These are phyloP conservation scores for Phytophthora pini DNA, from an alignment of 352 stramenopile species.

Conservation along the genomic window DNA sequence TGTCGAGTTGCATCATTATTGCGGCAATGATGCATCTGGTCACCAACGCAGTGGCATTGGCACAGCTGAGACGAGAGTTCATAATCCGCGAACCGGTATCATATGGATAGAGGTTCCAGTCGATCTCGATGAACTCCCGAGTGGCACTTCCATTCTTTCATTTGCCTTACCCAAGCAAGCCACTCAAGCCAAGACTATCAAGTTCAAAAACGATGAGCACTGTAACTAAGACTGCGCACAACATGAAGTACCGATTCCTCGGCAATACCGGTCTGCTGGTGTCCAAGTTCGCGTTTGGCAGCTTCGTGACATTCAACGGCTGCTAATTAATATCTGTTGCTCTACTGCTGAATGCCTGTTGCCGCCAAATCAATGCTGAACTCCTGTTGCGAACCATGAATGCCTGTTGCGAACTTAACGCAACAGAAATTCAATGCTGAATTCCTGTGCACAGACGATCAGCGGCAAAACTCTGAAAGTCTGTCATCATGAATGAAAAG, in stretches of 20 bases:
- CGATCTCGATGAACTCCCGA: not conserved
- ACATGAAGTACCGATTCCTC: slow-evolving; percentile 63
- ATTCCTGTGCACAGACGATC: no score
- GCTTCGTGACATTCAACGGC: slow-evolving; percentile 26
- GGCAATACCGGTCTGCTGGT: slow-evolving; percentile 54
- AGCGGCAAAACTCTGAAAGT: no score
- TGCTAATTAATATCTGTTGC: no score
- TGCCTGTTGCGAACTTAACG: no score
- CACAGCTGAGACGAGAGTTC: not conserved
- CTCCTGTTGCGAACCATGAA: no score
- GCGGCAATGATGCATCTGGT: not conserved
- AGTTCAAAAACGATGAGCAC: slow-evolving; percentile 30
- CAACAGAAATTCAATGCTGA: no score
- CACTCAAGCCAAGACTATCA: not conserved
- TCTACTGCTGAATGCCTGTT: no score
- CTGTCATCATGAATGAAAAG: no score
- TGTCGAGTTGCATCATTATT: slow-evolving; percentile 8
- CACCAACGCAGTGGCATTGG: no score
- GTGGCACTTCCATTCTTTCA: slow-evolving; percentile 14
- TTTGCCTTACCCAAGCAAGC: slow-evolving; percentile 15
- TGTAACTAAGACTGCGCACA: slow-evolving; percentile 15
- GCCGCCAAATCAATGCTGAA: no score
- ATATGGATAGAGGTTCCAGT: not conserved
- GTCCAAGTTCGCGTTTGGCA: slow-evolving; percentile 55
- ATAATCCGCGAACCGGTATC: not conserved